Conservation (phyloP, 257 asterid genomes). For the Solanum rostratum region DNA sequence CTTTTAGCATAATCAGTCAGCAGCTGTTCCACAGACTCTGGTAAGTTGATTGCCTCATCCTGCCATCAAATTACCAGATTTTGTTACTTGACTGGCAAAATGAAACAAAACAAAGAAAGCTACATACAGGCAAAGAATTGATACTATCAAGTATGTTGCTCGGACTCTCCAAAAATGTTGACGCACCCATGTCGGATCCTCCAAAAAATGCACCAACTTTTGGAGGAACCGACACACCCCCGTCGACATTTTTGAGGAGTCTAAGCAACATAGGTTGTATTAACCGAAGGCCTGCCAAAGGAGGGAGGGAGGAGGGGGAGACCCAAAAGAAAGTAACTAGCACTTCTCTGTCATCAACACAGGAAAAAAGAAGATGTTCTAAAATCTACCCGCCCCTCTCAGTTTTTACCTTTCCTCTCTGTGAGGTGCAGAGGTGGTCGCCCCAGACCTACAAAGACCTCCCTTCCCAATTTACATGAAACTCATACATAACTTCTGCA, state of each 20-base stretch:
- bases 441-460: background rate
- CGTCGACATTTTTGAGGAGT: background rate
- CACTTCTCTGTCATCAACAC: background rate
- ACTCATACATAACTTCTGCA: background rate
- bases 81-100: conserved; percentile 1
- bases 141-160: background rate
- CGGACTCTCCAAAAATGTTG: background rate
- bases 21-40: conserved; percentile 59
- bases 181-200: background rate
- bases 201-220: background rate
- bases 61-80: conserved; percentile 18
- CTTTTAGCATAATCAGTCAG: conserved; percentile 76
- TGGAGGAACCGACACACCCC: background rate
- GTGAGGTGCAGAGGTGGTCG: background rate
- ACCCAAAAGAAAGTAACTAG: background rate
- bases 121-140: background rate
- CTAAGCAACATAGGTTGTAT: background rate
- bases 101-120: background rate
- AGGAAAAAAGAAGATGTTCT: background rate
- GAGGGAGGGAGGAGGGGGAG: background rate
- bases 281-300: background rate
- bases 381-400: background rate
- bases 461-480: background rate
- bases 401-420: background rate
- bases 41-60: conserved; percentile 76